Evolutionary conservation across 2,329 filamentous ascomycete genomes (phyloP), one percentile per base, ranked within the genome.

Genomic region (Colletotrichum godetiae): DNA sequence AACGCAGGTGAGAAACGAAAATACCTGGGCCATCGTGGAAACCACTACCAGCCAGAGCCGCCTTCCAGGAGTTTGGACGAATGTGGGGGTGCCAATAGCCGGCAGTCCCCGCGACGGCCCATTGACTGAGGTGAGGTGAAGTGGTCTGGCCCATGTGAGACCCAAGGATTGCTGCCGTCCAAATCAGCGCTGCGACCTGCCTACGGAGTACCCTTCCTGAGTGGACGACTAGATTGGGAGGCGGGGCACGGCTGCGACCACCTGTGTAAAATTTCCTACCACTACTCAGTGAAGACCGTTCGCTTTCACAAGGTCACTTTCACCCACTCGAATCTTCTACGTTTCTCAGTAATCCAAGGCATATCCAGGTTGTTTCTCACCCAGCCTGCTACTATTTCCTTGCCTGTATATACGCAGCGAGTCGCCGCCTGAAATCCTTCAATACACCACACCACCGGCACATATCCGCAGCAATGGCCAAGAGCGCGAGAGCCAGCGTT

Each of bases 401-500:
- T 55, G 19, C 3, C 42, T n/a, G 31, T 27, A 8, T 4, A 42
- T 1, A 5, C 7, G 12, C 37, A 29, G 4, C 3, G n/a, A 56
- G 15, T 35, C n/a, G 33, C 15, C 33, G 29, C 55, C 35, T 31
- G 33, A 33, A 19, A 27, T 15, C 62, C 62, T 37, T 65, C 68
- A 11, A 35, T 11, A 57, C 58, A 65, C 33, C 53, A 65, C 49
- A 27, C 64, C 75, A 56, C 67, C 22, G 53, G 62, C n/a, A 33
- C 31, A 49, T 49, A 56, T 60, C 22, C 37, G 62, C 68, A 81
- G 88, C 68, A 78, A 98, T 98, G 96, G 96, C 95, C 29, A 98
- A 97, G 83, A 93, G 94, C 81, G 87, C 93, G 74, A 90, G 96
- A 82, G 90, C 95, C 76, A 97, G 93, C 81, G 87, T 90, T 76